Conservation (phyloP, 1,139 yeast genomes). For the Zhuliangozyma parablackwelliae region DNA sequence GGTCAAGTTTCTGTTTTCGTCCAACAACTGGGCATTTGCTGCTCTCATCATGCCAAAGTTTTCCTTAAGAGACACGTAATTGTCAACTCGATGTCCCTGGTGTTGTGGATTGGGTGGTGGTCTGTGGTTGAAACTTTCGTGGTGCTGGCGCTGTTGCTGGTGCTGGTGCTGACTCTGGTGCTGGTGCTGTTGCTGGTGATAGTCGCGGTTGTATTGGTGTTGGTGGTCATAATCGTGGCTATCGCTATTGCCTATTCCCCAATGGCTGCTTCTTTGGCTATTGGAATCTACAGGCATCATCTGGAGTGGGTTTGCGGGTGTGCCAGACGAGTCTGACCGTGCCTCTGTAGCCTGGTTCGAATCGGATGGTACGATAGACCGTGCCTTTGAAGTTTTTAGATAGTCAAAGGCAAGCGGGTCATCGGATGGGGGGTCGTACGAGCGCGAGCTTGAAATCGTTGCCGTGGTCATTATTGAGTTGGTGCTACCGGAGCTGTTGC, state of each 20-base stretch:
- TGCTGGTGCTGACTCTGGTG: background rate
- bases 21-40: conserved; percentile 8
- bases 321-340: no score
- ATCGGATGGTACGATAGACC: no score
- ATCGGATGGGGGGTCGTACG: no score
- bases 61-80: conserved; percentile 4
- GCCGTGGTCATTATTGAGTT: no score
- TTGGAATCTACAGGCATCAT: no score
- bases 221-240: background rate
- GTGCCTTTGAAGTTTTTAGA: no score
- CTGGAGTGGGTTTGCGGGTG: no score
- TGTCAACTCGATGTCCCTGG: background rate
- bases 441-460: no score
- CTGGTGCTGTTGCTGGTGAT: background rate
- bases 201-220: background rate
- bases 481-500: background rate
- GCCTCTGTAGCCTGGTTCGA: no score
- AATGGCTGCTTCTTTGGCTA: no score
- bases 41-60: conserved; percentile 9
- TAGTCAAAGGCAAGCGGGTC: no score
- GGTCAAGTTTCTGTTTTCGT: conserved; percentile 8
- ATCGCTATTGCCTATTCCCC: no score
- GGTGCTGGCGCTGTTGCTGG: background rate
- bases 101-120: background rate
- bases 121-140: background rate